Percentiles rank a stretch among this genome's conserved stretches.
Evolutionary conservation across 495 filamentous ascomycete genomes (phyloP).

Genomic region (Penicillium diatomitis): DNA sequence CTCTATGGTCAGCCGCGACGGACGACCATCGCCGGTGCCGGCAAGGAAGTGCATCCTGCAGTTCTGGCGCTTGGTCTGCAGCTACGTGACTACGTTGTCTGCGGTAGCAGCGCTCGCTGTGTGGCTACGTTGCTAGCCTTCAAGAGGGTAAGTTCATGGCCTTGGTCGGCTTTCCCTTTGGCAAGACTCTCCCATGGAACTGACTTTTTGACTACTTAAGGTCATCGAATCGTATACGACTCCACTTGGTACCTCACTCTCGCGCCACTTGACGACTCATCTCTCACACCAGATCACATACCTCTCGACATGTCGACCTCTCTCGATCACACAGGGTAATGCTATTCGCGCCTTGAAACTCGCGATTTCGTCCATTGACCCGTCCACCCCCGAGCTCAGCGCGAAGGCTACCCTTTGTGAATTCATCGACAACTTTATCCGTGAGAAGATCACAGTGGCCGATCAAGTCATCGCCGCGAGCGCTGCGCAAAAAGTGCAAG

Average conservation of each 20-base stretch:
- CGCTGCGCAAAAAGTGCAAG: slow-evolving; percentile 62
- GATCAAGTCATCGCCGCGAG: slow-evolving; percentile 74
- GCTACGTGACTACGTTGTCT: slow-evolving; percentile 80
- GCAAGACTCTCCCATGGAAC: not conserved
- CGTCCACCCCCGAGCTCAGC: slow-evolving; percentile 62
- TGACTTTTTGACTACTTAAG: slow-evolving; percentile 28
- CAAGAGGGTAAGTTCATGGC: slow-evolving; percentile 55
- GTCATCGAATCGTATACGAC: slow-evolving; percentile 89
- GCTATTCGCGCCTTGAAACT: slow-evolving; percentile 91
- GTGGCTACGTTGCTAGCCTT: slow-evolving; percentile 83
- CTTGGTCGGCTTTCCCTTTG: not conserved
- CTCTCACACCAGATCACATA: slow-evolving; percentile 93
- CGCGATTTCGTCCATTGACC: slow-evolving; percentile 76
- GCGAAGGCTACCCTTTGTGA: slow-evolving; percentile 70
- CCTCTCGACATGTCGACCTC: slow-evolving; percentile 80
- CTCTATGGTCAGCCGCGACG: slow-evolving; percentile 65
- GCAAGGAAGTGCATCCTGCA: slow-evolving; percentile 84
- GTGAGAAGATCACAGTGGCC: slow-evolving; percentile 78
- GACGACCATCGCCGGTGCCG: slow-evolving; percentile 62
- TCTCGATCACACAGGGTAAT: slow-evolving; percentile 91
- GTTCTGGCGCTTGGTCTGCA: slow-evolving; percentile 80
- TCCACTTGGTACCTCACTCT: slow-evolving; percentile 68
- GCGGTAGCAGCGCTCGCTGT: slow-evolving; percentile 82
- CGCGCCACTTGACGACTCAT: slow-evolving; percentile 86
- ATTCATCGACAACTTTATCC: slow-evolving; percentile 83